Percentiles rank a stretch among this genome's conserved stretches.
phyloP scores from a whole-genome alignment of 148 eudicot genomes.

The Spergularia bocconei region DNA sequence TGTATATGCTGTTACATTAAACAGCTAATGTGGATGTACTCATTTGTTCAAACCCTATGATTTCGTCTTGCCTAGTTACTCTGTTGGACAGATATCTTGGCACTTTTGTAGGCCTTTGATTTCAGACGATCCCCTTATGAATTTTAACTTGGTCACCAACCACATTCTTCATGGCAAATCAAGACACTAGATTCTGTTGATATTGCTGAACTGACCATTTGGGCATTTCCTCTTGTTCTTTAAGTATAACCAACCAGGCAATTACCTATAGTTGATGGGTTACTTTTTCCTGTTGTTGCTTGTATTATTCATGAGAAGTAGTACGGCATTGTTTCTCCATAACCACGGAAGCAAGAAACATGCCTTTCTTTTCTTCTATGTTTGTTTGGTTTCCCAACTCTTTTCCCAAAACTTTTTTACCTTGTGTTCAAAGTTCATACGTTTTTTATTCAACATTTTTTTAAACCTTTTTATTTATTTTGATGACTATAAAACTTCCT shows the following conservation, averaged over 20 bases:
- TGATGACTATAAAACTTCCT: too few species aligned
- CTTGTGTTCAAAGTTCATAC: too few species aligned
- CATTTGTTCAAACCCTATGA: too few species aligned
- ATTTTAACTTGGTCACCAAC: not conserved
- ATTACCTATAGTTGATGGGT: too few species aligned
- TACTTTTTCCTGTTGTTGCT: not conserved
- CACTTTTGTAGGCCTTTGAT: not conserved
- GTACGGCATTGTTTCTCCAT: not conserved
- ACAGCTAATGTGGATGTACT: too few species aligned
- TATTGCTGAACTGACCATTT: not conserved
- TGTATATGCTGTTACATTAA: too few species aligned
- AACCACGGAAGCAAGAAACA: constrained; percentile 3
- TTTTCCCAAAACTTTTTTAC: too few species aligned
- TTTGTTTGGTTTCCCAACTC: too few species aligned
- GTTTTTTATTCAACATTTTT: too few species aligned
- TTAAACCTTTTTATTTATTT: too few species aligned
- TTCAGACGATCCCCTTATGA: not conserved
- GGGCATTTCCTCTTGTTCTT: not conserved
- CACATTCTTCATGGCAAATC: not conserved
- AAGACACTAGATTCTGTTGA: not conserved
- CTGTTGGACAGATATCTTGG: not conserved
- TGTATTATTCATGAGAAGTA: not conserved
- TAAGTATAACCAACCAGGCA: too few species aligned
- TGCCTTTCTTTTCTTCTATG: not conserved
- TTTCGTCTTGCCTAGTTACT: not conserved